These are phyloP conservation scores for Hyaloscypha finlandica DNA, from an alignment of 495 filamentous ascomycete species.

Conservation along the genomic window DNA sequence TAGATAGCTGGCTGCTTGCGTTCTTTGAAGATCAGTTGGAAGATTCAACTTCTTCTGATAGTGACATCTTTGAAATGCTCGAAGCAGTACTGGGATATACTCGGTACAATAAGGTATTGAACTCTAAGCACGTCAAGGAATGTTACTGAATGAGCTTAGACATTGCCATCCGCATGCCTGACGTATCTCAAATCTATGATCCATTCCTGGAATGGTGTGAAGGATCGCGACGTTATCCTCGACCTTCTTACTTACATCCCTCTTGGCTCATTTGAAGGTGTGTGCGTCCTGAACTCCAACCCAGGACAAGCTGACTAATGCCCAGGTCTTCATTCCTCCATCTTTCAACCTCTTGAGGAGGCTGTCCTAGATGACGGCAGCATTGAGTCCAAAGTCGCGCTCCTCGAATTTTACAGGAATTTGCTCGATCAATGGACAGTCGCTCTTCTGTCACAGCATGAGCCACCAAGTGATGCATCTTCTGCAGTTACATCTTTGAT, in stretches of 20 bases:
- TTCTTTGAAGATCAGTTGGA: conserved; percentile 62
- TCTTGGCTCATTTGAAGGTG: conserved; percentile 58
- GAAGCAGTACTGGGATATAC: conserved; percentile 60
- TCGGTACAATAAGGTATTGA: conserved; percentile 62
- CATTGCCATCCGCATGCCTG: conserved; percentile 59
- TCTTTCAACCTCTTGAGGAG: conserved; percentile 60
- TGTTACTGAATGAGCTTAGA: conserved; percentile 41
- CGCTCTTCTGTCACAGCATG: conserved; percentile 36
- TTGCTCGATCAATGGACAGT: conserved; percentile 71
- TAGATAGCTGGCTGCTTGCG: conserved; percentile 66
- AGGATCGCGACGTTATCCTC: conserved; percentile 61
- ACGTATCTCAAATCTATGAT: conserved; percentile 65
- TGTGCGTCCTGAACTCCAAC: conserved; percentile 18
- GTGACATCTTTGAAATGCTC: conserved; percentile 56
- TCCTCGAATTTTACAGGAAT: conserved; percentile 71
- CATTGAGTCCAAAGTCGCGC: conserved; percentile 47
- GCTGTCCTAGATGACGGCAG: conserved; percentile 53
- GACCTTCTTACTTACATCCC: conserved; percentile 65
- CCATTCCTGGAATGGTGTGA: conserved; percentile 66
- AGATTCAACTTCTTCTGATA: conserved; percentile 49
- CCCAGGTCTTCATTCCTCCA: conserved; percentile 50
- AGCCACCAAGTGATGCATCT: conserved; percentile 31
- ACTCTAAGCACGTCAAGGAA: background rate
- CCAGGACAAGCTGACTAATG: conserved; percentile 17
- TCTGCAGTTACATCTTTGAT: conserved; percentile 49